These are phyloP conservation scores for Colletotrichum incanum DNA, from an alignment of 2,329 filamentous ascomycete genomes.

Conservation along the genomic window DNA sequence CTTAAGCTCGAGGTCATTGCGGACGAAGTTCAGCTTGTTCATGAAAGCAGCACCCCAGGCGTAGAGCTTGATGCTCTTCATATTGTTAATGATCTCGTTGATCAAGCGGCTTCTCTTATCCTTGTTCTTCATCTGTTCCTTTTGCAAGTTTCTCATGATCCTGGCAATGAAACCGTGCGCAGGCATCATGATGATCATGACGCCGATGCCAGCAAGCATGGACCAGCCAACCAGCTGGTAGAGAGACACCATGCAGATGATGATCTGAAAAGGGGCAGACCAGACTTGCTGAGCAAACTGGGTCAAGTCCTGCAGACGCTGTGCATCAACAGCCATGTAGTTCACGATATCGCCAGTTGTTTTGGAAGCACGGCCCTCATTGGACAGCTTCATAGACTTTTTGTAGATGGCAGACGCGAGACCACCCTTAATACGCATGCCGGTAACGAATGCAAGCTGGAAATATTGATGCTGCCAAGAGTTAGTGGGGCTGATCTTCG, in stretches of 20 bases:
- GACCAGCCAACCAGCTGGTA: conserved; percentile 96
- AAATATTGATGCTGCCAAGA: conserved; percentile 87
- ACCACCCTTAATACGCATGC: conserved; percentile 96
- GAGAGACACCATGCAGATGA: conserved; percentile 93
- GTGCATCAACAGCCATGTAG: conserved; percentile 98
- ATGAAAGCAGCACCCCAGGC: conserved; percentile 98
- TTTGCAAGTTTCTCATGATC: conserved; percentile 95
- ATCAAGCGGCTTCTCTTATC: conserved; percentile 93
- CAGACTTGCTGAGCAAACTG: conserved; percentile 97
- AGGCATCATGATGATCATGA: conserved; percentile 98
- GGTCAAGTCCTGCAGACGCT: conserved; percentile 92
- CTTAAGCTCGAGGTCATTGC: conserved; percentile 96
- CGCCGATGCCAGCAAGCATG: conserved; percentile 94
- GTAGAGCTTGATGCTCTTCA: conserved; percentile 99
- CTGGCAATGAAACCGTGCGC: conserved; percentile 93
- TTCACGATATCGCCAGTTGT: conserved; percentile 99
- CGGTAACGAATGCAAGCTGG: conserved; percentile 92
- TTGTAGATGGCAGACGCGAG: conserved; percentile 92
- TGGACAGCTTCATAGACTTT: conserved; percentile 91
- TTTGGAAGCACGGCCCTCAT: conserved; percentile 90
- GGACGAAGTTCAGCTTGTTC: conserved; percentile 95
- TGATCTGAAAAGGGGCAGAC: conserved; percentile 97
- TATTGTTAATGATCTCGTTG: conserved; percentile 98
- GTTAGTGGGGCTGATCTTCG: conserved; percentile 36
- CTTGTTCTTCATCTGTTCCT: conserved; percentile 99